Base-by-base conservation (phyloP, 805 yeast genomes). In the Hanseniaspora valbyensis region DNA sequence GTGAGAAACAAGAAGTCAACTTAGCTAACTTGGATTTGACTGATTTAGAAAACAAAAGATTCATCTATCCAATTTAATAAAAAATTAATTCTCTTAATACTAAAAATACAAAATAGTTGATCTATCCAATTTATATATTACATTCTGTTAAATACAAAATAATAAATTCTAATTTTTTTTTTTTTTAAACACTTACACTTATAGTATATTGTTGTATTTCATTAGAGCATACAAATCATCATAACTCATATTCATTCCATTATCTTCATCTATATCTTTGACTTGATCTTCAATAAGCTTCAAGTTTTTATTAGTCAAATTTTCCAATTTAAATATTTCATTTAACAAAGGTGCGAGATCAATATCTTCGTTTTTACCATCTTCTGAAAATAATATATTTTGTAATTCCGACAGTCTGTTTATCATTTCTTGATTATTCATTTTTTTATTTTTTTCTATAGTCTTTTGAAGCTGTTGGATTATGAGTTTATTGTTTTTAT, bases 11-110 rank as follows among this genome's bases (percentile, higher is more conserved):
- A 21, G 55, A 59, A 34, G 72, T 68, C 16, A 64, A 71, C 53
- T 52, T 68, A 41, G 76, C 76, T 2, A 58, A 67, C 22, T 58
- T 75, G 39, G 80, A 75, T 56, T 54, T 74, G 44, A 76, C 81
- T 7, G 80, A 76, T 56, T 58, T 69, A 41, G 77, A 76, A 57
- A 75, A 76, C 58, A 63, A 68, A 54, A 58, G 67, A 13, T 76
- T 75, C 53, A 70, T 76, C 30, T 76, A 76, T 53, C 79, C 80
- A 14, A 56, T 72, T 30, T 66, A 57, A 50, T 8, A 18, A 16
- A 28, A 28, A 28, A 28, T 28, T 28, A 28, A 32, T 32, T 32
- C 36, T 9, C 29, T 42, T 16, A 16, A 34, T 34, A 8, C 10
- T 12, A 34, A 13, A 5, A 13, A 16, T 16, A n/a, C n/a, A n/a